Evolutionary conservation across 2,329 filamentous ascomycete genomes (phyloP).

Genomic region (Fusarium torulosum): DNA sequence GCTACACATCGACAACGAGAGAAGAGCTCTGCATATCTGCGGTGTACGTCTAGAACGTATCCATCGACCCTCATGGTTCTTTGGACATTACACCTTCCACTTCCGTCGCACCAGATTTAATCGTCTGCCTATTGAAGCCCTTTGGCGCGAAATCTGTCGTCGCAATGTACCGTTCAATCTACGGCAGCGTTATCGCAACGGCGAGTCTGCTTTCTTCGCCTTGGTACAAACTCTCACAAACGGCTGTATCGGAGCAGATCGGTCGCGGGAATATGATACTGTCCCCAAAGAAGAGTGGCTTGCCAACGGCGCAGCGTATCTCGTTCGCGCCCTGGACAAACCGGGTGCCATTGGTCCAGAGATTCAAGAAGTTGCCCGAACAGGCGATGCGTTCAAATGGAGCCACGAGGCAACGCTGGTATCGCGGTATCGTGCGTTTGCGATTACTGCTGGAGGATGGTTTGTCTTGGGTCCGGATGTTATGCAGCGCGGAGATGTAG

Average conservation of each 20-base stretch:
- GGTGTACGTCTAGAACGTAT: slow-evolving; percentile 50
- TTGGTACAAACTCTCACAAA: slow-evolving; percentile 54
- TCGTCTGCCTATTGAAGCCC: slow-evolving; percentile 46
- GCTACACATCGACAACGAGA: slow-evolving; percentile 46
- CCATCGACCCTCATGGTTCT: slow-evolving; percentile 45
- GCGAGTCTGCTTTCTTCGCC: slow-evolving; percentile 50
- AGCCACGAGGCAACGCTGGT: slow-evolving; percentile 54
- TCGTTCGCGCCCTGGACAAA: slow-evolving; percentile 40
- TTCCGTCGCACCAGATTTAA: slow-evolving; percentile 31
- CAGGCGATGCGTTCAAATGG: slow-evolving; percentile 52
- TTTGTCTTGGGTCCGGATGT: slow-evolving; percentile 52
- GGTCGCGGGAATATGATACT: slow-evolving; percentile 44
- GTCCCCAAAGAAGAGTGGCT: slow-evolving; percentile 48
- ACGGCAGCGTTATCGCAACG: slow-evolving; percentile 44
- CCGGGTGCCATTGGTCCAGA: slow-evolving; percentile 34
- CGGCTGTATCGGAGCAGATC: slow-evolving; percentile 49
- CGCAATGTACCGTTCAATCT: slow-evolving; percentile 43
- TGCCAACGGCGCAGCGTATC: slow-evolving; percentile 51
- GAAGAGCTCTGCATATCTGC: slow-evolving; percentile 44
- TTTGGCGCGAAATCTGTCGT: slow-evolving; percentile 50
- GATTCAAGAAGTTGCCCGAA: slow-evolving; percentile 45
- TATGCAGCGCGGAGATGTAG: slow-evolving; percentile 49
- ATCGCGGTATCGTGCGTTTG: slow-evolving; percentile 52
- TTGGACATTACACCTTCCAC: slow-evolving; percentile 51
- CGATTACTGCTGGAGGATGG: slow-evolving; percentile 49